Base-by-base conservation (phyloP, 345 rosid genomes). In the Populus pruinosa region DNA sequence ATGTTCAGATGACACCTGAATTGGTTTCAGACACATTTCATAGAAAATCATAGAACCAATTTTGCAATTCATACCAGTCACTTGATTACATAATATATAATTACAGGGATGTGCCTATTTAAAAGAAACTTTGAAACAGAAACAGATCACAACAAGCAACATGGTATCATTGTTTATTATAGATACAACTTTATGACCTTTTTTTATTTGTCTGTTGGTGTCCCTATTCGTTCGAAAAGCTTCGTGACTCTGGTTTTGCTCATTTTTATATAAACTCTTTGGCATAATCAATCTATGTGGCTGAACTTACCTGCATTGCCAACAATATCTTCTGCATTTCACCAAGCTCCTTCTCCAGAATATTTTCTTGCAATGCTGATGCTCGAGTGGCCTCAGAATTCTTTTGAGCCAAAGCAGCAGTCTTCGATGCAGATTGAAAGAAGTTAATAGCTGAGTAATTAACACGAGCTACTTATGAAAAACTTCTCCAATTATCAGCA, bases 401-500 rank as follows among this genome's bases (percentile, higher is more conserved):
- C 88, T 89, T 96, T 73, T 93, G 94, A 79, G 97, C 94, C 92
- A 96, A 90, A 81, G 96, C 90, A 77, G 99, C 97, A 84, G 97
- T 78, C 99, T 96, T 85, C 69, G 41, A 47, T 67, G 75, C 9
- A 71, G 35, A 75, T n/a, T 23, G 44, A 67, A 70, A 36, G 33
- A 75, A 74, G 44, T 78, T 69, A 6, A 13, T 39, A 76, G 23
- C 41, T 6, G 10, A 66, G 70, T 31, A 78, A 50, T 67, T n/a
- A 65, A 77, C 31, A 33, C 7, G 1, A 53, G 44, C 16, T 59
- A 53, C 4, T 59, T 59, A 59, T n/a, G 23, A 14, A 5, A 64
- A 65, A 66, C 20, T 36, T 63, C 56, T 61, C 36, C 56, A 25
- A 63, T 68, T 38, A 62, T 49, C 25, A 31, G 39, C 25, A 27